phyloP scores from a whole-genome alignment of 805 yeast species.

The Metschnikowia chrysomelidarum region DNA sequence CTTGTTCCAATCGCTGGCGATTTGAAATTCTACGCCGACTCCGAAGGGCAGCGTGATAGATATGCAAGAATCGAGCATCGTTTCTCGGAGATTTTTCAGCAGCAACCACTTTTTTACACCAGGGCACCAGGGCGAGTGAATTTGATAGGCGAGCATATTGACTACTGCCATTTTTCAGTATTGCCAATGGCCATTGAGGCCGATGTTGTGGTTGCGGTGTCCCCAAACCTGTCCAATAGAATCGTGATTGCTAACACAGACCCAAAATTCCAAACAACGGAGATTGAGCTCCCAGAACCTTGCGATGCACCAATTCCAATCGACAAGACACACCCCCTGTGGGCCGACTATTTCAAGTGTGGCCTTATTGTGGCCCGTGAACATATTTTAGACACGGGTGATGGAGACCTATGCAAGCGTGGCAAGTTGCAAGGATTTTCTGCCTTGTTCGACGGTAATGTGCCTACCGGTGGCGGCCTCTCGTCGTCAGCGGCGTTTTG shows the following conservation, averaged over 20 bases:
- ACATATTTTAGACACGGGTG: constrained; percentile 23
- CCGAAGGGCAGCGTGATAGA: constrained; percentile 25
- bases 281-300: constrained; percentile 46
- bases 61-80: constrained; percentile 23
- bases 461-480: constrained; percentile 72
- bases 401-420: constrained; percentile 22
- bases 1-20: constrained; percentile 35
- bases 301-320: constrained; percentile 39
- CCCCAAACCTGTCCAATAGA: constrained; percentile 2
- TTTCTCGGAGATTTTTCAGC: constrained; percentile 26
- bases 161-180: constrained; percentile 63
- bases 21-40: constrained; percentile 35
- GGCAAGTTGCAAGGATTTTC: constrained; percentile 46
- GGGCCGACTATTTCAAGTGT: constrained; percentile 72
- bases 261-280: constrained; percentile 33
- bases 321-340: constrained; percentile 48
- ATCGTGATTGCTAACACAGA: constrained; percentile 34
- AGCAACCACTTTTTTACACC: constrained; percentile 46
- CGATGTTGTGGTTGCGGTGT: constrained; percentile 58
- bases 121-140: constrained; percentile 79
- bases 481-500: constrained; percentile 73
- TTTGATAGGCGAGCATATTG: constrained; percentile 73
- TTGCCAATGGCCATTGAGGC: constrained; percentile 71
- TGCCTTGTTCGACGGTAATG: constrained; percentile 57
- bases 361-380: constrained; percentile 60